Percentiles rank a stretch among this genome's conserved stretches.
These are phyloP conservation scores for Nicotiana benthamiana DNA, from an alignment of 257 asterid genomes.

Conservation along the genomic window DNA sequence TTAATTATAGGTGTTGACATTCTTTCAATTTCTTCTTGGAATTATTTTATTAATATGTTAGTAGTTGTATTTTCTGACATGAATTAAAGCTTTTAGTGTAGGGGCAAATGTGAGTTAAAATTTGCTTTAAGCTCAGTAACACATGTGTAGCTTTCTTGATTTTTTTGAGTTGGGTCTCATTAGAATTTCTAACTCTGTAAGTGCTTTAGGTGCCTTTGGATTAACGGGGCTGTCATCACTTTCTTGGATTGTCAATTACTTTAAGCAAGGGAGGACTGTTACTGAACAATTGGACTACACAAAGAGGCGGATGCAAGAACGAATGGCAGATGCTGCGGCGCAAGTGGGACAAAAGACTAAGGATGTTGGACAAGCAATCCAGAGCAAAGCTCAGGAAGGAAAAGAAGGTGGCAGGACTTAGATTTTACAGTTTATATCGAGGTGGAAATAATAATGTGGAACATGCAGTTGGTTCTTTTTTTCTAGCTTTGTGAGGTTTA, in stretches of 20 bases:
- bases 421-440: not conserved
- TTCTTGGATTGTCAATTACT: constrained; percentile 11
- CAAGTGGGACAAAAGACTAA: constrained; percentile 3
- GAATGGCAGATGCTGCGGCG: not conserved
- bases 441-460: not conserved
- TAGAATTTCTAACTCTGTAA: not conserved
- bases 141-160: not conserved
- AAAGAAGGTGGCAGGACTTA: not conserved
- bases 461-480: not conserved
- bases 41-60: too few species aligned
- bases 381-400: constrained; percentile 5
- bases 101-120: too few species aligned
- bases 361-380: not conserved
- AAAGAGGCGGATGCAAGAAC: constrained; percentile 11
- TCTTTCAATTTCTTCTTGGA: not conserved
- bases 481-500: not conserved
- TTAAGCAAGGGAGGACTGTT: not conserved
- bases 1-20: not conserved
- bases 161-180: too few species aligned
- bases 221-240: constrained; percentile 13
- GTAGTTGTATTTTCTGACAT: too few species aligned
- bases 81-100: too few species aligned
- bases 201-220: constrained; percentile 10
- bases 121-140: too few species aligned
- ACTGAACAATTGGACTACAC: constrained; percentile 4